Evolutionary conservation across 331 rosid genomes (phyloP).

Genomic region (Phaseolus coccineus): DNA sequence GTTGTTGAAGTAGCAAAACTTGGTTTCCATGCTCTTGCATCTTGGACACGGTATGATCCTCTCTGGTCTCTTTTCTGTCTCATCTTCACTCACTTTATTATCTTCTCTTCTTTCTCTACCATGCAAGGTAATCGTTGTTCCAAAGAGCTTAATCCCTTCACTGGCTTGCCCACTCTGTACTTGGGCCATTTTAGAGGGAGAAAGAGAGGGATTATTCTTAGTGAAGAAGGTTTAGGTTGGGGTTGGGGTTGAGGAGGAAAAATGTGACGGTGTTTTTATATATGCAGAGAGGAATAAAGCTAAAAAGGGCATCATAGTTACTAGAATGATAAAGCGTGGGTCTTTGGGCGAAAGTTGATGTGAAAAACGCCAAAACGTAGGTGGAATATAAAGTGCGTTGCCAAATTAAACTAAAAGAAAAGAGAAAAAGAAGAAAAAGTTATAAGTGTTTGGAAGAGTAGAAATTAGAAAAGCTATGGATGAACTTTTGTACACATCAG

Average conservation of each 20-base stretch:
- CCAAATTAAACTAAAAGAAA: constrained; percentile 25
- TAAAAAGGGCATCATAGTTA: constrained; percentile 32
- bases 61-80: constrained; percentile 54
- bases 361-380: constrained; percentile 45
- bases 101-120: constrained; percentile 57
- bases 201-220: neutral
- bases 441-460: neutral
- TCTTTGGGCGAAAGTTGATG: constrained; percentile 23
- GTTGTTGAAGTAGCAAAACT: constrained; percentile 82
- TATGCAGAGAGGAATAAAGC: constrained; percentile 19
- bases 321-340: neutral
- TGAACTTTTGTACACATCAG: constrained; percentile 65
- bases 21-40: constrained; percentile 81
- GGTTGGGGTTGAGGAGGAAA: constrained; percentile 40
- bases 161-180: constrained; percentile 44
- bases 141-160: constrained; percentile 76
- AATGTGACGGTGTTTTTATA: constrained; percentile 27
- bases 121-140: constrained; percentile 58
- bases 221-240: constrained; percentile 29
- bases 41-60: constrained; percentile 77
- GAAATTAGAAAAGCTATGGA: constrained; percentile 49
- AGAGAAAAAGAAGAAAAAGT: constrained; percentile 14
- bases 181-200: constrained; percentile 47
- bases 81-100: constrained; percentile 41
- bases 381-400: constrained; percentile 54